Conservation (phyloP, 179 eudicot genomes). For the Spinacia oleracea region DNA sequence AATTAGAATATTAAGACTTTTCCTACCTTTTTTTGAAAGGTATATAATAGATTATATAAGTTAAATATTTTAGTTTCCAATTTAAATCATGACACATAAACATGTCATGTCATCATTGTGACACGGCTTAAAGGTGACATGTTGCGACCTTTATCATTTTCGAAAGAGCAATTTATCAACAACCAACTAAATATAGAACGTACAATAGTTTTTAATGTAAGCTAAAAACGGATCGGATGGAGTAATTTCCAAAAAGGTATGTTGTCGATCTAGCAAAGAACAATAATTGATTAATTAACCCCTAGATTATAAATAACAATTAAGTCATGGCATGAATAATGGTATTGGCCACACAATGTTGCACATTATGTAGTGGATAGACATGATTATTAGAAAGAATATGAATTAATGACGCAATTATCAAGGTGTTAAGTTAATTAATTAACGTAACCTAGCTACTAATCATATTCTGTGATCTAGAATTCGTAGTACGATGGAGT, state of each 20-base stretch:
- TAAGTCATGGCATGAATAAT: neutral
- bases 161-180: too few species aligned
- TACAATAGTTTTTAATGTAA: too few species aligned
- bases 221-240: neutral
- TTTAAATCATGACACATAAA: too few species aligned
- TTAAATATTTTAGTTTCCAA: too few species aligned
- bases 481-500: neutral
- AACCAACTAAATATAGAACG: too few species aligned
- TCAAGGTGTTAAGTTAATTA: neutral
- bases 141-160: too few species aligned
- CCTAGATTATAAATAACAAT: neutral
- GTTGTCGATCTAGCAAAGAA: neutral
- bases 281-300: too few species aligned
- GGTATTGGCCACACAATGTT: slow-evolving; percentile 5
- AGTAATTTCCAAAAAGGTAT: neutral
- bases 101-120: too few species aligned
- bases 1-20: too few species aligned
- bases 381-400: slow-evolving; percentile 3
- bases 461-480: neutral
- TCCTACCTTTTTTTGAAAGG: too few species aligned
- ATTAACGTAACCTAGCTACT: neutral
- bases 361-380: slow-evolving; percentile 5
- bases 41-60: too few species aligned
- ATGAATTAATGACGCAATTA: slow-evolving; percentile 9
- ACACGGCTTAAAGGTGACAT: too few species aligned